These are phyloP conservation scores for Pseudopyrenochaeta lycopersici DNA, from an alignment of 2,329 filamentous ascomycete genomes.

Conservation along the genomic window DNA sequence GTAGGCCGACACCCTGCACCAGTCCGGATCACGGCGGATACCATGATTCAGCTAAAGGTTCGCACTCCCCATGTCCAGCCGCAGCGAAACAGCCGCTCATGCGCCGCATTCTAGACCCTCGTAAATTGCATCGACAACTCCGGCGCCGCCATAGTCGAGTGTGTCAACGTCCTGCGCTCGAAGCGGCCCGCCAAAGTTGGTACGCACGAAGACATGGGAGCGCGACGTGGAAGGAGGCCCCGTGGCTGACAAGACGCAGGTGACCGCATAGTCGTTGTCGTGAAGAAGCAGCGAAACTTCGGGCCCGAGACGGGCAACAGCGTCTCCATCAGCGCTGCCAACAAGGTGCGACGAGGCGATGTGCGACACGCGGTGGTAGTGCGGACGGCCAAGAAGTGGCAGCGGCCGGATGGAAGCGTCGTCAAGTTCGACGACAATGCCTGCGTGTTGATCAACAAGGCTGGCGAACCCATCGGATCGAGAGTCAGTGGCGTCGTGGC, in stretches of 20 bases:
- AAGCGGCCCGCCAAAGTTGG: conserved; percentile 89
- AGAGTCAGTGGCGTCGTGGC: conserved; percentile 81
- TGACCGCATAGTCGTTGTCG: conserved; percentile 95
- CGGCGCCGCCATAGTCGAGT: conserved; percentile 95
- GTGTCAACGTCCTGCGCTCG: conserved; percentile 89
- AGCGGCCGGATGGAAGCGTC: conserved; percentile 86
- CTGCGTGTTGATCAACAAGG: conserved; percentile 96
- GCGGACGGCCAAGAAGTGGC: conserved; percentile 85
- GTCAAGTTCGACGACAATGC: conserved; percentile 98
- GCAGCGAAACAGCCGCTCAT: conserved; percentile 59
- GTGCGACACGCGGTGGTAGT: conserved; percentile 96
- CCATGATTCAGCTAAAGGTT: conserved; percentile 53
- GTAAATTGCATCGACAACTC: conserved; percentile 99
- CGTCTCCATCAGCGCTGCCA: conserved; percentile 76
- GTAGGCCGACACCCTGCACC: neutral
- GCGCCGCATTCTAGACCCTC: conserved; percentile 74
- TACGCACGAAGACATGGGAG: conserved; percentile 56
- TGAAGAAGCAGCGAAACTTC: conserved; percentile 91
- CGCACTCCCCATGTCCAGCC: conserved; percentile 6
- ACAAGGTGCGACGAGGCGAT: conserved; percentile 96
- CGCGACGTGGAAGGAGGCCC: neutral
- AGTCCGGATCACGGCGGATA: conserved; percentile 15
- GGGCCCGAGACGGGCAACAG: conserved; percentile 75
- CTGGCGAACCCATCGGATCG: conserved; percentile 92
- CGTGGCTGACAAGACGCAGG: conserved; percentile 61